Evolutionary conservation across 148 eudicot genomes (phyloP).

Genomic region (Drosera capensis): DNA sequence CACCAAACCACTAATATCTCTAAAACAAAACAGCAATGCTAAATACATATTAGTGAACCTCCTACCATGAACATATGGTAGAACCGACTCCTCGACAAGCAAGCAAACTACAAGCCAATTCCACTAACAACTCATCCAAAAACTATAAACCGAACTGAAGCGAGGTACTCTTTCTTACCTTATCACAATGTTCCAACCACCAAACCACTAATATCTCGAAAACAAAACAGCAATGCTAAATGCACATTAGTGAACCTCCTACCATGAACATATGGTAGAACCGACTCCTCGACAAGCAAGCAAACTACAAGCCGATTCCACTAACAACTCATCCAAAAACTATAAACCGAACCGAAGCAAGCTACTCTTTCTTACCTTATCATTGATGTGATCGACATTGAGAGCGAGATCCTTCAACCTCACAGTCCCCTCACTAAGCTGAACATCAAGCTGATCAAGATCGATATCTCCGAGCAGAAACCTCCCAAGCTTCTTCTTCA

Average conservation of each 20-base stretch:
- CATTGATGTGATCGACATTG: conserved; percentile 67
- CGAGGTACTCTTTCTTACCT: too few species aligned
- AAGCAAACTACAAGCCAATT: background rate
- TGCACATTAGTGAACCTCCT: too few species aligned
- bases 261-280: background rate
- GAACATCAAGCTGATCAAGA: conserved; percentile 85
- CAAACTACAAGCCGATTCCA: too few species aligned
- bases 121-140: background rate
- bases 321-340: background rate
- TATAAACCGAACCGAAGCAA: too few species aligned
- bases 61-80: background rate
- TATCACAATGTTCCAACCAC: too few species aligned
- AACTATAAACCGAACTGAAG: background rate
- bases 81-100: background rate
- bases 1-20: too few species aligned
- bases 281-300: background rate
- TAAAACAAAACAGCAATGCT: too few species aligned
- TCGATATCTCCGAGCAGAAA: conserved; percentile 74
- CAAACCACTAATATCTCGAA: too few species aligned
- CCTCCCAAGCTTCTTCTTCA: conserved; percentile 84
- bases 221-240: too few species aligned
- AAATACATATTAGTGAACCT: too few species aligned
- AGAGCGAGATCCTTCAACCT: conserved; percentile 72
- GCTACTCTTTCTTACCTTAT: conserved; percentile 69
- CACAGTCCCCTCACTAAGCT: conserved; percentile 56